Evolutionary conservation across 73 alveolate species (phyloP), one percentile per base, ranked within the genome.

Genomic region (Uronychia setigera): DNA sequence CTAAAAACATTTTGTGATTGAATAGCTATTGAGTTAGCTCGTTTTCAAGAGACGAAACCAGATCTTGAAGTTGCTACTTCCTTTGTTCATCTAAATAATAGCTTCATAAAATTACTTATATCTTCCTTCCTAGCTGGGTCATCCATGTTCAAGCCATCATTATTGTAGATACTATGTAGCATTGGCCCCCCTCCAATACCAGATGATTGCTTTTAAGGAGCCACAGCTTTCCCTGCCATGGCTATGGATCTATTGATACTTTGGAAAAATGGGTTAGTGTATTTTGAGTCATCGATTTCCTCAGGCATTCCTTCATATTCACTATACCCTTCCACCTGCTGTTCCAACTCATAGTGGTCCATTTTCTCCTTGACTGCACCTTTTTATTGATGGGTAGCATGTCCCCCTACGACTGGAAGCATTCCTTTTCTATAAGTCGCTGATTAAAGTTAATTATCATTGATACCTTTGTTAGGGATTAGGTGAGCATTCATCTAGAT

Each of bases 1-100:
- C 97, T 31, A 89, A 74, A 77, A 93, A 87, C 78, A 93, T 83
- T 82, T 93, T 93, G 58, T 93, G 94, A 59, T 87, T 93, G 34
- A 76, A 84, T 1, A 93, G 92, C 80, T 79, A 83, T 58, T 89
- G 82, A 29, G 97, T 89, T 14, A 93, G 78, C 57, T 93, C 95
- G 74, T 81, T 80, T 74, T 93, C 97, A 19, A 93, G 87, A 35
- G 95, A 89, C 32, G 78, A 59, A 26, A 92, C 95, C 33, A 92
- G 74, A 59, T 92, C 97, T 76, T 84, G 57, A 25, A 92, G 85
- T 59, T 92, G 86, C 31, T 77, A 32, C 79, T 84, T 88, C 33
- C 97, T 89, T 35, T 92, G 83, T 26, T 92, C 95, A 74, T 77
- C 80, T 57, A 74, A 34, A 74, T 60, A 59, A 13, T 25, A 46